Percentiles rank a stretch among this genome's conserved stretches.
These are phyloP conservation scores for Penicillium aurantiogriseum DNA, from an alignment of 2,329 filamentous ascomycete genomes.

Conservation along the genomic window DNA sequence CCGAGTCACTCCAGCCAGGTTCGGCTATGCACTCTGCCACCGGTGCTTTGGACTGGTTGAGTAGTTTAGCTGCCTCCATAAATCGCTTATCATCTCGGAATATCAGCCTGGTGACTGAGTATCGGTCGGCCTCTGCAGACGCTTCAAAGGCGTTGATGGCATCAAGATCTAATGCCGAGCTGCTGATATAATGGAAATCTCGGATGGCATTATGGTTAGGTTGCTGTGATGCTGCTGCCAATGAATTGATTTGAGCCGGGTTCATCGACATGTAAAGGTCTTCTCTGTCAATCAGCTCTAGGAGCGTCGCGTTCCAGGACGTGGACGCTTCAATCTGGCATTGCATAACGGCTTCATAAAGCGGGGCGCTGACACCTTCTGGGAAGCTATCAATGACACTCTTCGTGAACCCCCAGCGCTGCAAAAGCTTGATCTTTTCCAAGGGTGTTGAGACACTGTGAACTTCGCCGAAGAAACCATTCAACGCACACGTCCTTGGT, in stretches of 20 bases:
- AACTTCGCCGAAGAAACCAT: slow-evolving; percentile 63
- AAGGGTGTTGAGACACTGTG: slow-evolving; percentile 50
- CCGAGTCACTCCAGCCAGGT: slow-evolving; percentile 77
- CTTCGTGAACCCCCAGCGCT: slow-evolving; percentile 61
- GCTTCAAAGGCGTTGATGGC: slow-evolving; percentile 65
- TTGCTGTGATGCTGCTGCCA: slow-evolving; percentile 33
- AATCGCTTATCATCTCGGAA: slow-evolving; percentile 90
- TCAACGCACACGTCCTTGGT: slow-evolving; percentile 69
- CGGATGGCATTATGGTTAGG: slow-evolving; percentile 66
- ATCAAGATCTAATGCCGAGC: slow-evolving; percentile 49
- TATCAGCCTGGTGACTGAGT: slow-evolving; percentile 77
- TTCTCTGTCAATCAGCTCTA: slow-evolving; percentile 75
- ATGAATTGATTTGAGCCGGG: slow-evolving; percentile 42
- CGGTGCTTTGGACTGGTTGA: slow-evolving; percentile 81
- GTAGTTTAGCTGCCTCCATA: slow-evolving; percentile 76
- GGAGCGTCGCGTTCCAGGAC: slow-evolving; percentile 68
- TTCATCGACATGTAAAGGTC: slow-evolving; percentile 71
- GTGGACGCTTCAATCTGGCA: slow-evolving; percentile 81
- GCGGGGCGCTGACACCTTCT: slow-evolving; percentile 73
- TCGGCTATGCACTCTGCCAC: slow-evolving; percentile 73
- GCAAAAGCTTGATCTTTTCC: slow-evolving; percentile 71
- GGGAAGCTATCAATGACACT: slow-evolving; percentile 77
- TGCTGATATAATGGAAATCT: slow-evolving; percentile 76
- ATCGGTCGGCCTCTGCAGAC: slow-evolving; percentile 77
- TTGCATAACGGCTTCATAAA: slow-evolving; percentile 79